Evolutionary conservation across 164 flowering plant genomes (phyloP), one percentile per base, ranked within the genome.

Genomic region (Saururus chinensis): DNA sequence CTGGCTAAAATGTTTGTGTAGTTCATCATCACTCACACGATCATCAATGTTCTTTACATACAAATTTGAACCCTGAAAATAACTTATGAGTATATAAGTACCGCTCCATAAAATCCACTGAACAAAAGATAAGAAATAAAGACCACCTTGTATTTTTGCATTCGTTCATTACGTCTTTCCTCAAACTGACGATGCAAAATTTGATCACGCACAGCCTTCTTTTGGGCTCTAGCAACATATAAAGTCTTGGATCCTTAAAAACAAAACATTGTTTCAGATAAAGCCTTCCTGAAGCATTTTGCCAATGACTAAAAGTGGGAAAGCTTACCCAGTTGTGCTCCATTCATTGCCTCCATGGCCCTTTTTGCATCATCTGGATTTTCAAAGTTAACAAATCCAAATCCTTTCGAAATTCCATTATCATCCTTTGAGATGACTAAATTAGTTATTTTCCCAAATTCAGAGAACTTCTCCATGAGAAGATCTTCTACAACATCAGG

Each of bases 381-480:
- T 4, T 82, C 95, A 76, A 81, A 88, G 68, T 88, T 88, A 19
- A 93, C 89, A 74, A 93, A 93, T 40, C 96, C 98, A 82, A 89
- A 93, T 35, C 98, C 96, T 68, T 59, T 86, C 7, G 96, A 84
- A n/a, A 56, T 63, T 40, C 96, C 96, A 62, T 74, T 74, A 0
- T 75, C 82, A 67, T 88, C 89, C 74, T 70, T 88, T 49, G 80
- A 45, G 49, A 93, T 69, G 30, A 69, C 74, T 42, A 80, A 57
- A 67, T 91, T 86, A 51, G 71, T 61, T 56, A 93, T 75, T 66
- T 77, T 84, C 17, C 98, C 98, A 71, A 88, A 83, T 59, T 71
- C 72, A 37, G 83, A 78, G 62, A 90, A 93, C 66, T 80, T 90
- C 66, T 82, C 82, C 51, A 14, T 60, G 45, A 93, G 72, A 54